Evolutionary conservation across 495 filamentous ascomycete genomes (phyloP).

Genomic region (Delitschia confertaspora): DNA sequence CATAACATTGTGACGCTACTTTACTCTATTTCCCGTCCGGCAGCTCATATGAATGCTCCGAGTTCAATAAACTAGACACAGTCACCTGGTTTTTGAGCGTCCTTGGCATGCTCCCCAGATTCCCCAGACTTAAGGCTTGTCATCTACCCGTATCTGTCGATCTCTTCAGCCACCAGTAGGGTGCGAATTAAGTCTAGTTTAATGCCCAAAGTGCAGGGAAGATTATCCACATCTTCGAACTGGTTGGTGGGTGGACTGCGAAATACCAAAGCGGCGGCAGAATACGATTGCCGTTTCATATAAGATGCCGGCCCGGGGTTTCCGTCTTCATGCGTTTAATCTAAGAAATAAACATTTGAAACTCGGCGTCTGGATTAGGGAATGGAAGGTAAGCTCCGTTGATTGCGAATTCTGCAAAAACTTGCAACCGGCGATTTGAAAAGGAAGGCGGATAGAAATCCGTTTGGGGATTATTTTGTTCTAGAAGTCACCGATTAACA

Average conservation of each 20-base stretch:
- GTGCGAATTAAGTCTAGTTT: constrained; percentile 1
- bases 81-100: constrained; percentile 13
- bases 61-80: constrained; percentile 11
- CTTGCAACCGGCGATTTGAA: too few species aligned
- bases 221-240: constrained; percentile 1
- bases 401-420: too few species aligned
- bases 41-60: constrained; percentile 16
- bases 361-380: constrained; percentile 7
- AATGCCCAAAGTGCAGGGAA: background rate
- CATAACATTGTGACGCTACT: constrained; percentile 12
- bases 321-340: constrained; percentile 5
- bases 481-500: too few species aligned
- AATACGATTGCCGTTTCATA: constrained; percentile 10
- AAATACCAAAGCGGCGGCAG: background rate
- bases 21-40: constrained; percentile 12
- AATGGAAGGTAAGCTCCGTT: too few species aligned
- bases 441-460: too few species aligned
- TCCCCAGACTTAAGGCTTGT: too few species aligned
- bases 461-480: too few species aligned
- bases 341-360: background rate
- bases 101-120: constrained; percentile 20
- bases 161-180: constrained; percentile 14
- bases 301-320: constrained; percentile 21
- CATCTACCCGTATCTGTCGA: constrained; percentile 12
- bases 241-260: background rate